Evolutionary conservation across 768 basidiomycete genomes (phyloP).

Genomic region (Trametes sanguinea): DNA sequence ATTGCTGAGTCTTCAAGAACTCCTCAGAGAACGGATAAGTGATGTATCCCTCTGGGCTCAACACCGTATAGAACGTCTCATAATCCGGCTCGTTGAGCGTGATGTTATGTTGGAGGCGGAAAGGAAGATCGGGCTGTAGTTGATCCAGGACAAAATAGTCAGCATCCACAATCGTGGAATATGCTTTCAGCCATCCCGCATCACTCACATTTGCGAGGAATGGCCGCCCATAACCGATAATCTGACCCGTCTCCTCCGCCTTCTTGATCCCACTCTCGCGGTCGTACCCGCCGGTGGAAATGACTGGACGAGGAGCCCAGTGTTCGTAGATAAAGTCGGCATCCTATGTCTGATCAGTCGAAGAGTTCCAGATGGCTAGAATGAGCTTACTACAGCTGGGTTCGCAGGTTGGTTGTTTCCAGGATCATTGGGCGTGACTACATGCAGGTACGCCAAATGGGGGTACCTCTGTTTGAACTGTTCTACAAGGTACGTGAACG

Average conservation of each 20-base stretch:
- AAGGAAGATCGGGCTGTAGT: conserved; percentile 46
- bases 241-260: conserved; percentile 27
- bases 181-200: too few species aligned
- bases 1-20: conserved; percentile 1
- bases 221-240: conserved; percentile 31
- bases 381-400: not conserved
- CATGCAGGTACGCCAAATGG: conserved; percentile 41
- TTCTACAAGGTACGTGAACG: conserved; percentile 51
- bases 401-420: conserved; percentile 8
- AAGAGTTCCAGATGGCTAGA: too few species aligned
- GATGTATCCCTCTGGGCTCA: conserved; percentile 34
- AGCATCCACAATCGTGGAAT: not conserved
- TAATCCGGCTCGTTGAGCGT: conserved; percentile 38
- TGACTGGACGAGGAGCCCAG: conserved; percentile 28
- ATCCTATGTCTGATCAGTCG: conserved; percentile 2
- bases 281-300: conserved; percentile 29
- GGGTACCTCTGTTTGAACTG: conserved; percentile 43
- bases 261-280: conserved; percentile 23
- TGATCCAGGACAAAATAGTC: not conserved
- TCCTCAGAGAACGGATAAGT: conserved; percentile 25
- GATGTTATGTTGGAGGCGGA: conserved; percentile 38
- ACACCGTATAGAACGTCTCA: conserved; percentile 43
- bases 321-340: conserved; percentile 27
- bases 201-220: conserved; percentile 35
- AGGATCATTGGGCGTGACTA: conserved; percentile 28